Base-by-base conservation (phyloP, 2,329 filamentous ascomycete genomes). In the Botrytis byssoidea region DNA sequence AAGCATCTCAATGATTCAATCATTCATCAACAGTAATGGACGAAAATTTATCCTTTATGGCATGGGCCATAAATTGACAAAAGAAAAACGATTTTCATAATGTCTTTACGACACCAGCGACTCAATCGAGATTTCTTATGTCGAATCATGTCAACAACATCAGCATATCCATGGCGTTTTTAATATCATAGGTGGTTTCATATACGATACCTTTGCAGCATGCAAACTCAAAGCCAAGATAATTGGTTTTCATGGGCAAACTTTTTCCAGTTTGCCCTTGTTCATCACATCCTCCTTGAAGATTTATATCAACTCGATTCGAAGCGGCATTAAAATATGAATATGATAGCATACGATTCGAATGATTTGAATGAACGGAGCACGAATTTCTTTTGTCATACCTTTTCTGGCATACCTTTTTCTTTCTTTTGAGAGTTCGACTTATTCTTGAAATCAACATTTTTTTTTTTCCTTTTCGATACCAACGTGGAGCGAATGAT, bases 1-100 rank as follows among this genome's bases (percentile, higher is more conserved):
- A 92, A 74, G 93, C 93, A 48, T 78, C 78, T 67, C 79, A 80
- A 71, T 80, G 77, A 66, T 60, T 10, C 12, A 4, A 18, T 25
- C 68, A 70, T 16, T 35, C 42, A 55, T n/a, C 35, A 20, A 32
- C 51, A 68, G 22, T 42, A 16, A 32, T n/a, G 65, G 65, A 42
- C 35, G 20, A 48, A 32, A 10, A 25, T 44, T 60, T 48, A 22
- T 6, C 6, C 46, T 44, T 55, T 59, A 37, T 63, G 37, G 61
- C 22, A 35, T 70, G 20, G 10, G 57, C 37, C 59, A 64, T 35
- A 68, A 59, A 63, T 29, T 25, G 46, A 63, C 16, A 44, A 29
- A 14, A 51, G 40, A 51, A 57, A 42, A 22, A 22, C 57, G 46
- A 57, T 55, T 55, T 57, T 51, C 64, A 70, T 70, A 70, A 70